Evolutionary conservation across 345 rosid species (phyloP).

Genomic region (Microthlaspi erraticum): DNA sequence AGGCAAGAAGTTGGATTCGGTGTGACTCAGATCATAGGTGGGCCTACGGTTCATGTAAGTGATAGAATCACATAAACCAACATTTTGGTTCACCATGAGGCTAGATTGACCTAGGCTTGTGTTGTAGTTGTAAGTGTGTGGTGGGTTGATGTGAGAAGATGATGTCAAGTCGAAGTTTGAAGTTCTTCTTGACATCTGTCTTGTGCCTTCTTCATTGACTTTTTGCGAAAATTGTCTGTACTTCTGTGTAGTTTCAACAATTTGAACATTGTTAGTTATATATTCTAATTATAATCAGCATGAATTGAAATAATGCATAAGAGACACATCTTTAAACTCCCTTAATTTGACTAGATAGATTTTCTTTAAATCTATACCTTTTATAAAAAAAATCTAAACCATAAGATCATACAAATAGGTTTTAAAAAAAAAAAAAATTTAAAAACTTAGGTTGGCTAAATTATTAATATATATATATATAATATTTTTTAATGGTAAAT

Average conservation of each 20-base stretch:
- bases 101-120: slow-evolving; percentile 3
- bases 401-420: not conserved
- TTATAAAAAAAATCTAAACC: too few species aligned
- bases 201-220: slow-evolving; percentile 30
- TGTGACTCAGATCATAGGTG: not conserved
- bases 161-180: slow-evolving; percentile 38
- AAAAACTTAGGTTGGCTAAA: too few species aligned
- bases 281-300: not conserved
- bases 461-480: not conserved
- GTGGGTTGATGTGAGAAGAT: slow-evolving; percentile 14
- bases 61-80: too few species aligned
- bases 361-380: too few species aligned
- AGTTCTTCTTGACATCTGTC: not conserved
- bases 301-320: not conserved
- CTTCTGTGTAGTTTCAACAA: slow-evolving; percentile 52
- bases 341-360: not conserved
- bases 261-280: not conserved
- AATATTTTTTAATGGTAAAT: not conserved
- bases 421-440: too few species aligned
- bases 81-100: too few species aligned
- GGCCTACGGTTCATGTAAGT: not conserved
- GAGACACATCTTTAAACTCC: not conserved
- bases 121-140: not conserved
- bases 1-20: slow-evolving; percentile 6
- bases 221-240: slow-evolving; percentile 52